Base-by-base conservation (phyloP, 805 yeast genomes). In the Suhomyces sp. region DNA sequence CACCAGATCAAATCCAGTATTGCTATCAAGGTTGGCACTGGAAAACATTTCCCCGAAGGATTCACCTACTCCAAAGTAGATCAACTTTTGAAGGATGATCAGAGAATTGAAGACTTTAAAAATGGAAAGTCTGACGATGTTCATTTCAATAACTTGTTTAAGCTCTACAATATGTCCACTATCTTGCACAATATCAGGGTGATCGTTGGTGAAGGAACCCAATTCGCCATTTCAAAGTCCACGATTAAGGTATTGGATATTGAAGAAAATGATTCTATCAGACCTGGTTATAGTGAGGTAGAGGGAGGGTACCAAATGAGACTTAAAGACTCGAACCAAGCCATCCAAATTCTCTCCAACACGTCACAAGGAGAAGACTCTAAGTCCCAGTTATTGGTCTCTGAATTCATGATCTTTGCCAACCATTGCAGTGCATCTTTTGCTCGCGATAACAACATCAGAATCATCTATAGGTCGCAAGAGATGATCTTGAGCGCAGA, bases 321-420 rank as follows among this genome's bases (percentile, higher is more conserved):
- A 7, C 31, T 43, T 4, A 34, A 35, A 14, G 43, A 47, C 16
- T 36, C 50, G 5, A 41, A 31, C 24, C 38, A 37, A 16, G 16
- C 22, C 5, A 37, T 53, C 10, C 40, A 42, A 6, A 29, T 48
- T 18, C 26, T 42, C 8, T 33, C 31, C 7, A 48, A 47, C 12
- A 34, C 35, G 5, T 42, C 40, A n/a, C 58, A 52, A 33, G 42
- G 46, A 23, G 22, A 20, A n/a, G 44, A 42, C 24, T 56, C 78
- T 0, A 60, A 67, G 22, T 79, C 95, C 0, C 78, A 76, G 25
- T 50, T 67, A 2, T 64, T 91, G 17, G 97, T 91, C 2, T 73
- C 91, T 1, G 95, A 91, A 53, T 56, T 84, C 31, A 91, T 91
- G 98, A 73, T 90, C 16, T 60, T 76, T 28, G 88, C 93, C 1